phyloP scores from a whole-genome alignment of 768 basidiomycete genomes.

The Trametes maxima region DNA sequence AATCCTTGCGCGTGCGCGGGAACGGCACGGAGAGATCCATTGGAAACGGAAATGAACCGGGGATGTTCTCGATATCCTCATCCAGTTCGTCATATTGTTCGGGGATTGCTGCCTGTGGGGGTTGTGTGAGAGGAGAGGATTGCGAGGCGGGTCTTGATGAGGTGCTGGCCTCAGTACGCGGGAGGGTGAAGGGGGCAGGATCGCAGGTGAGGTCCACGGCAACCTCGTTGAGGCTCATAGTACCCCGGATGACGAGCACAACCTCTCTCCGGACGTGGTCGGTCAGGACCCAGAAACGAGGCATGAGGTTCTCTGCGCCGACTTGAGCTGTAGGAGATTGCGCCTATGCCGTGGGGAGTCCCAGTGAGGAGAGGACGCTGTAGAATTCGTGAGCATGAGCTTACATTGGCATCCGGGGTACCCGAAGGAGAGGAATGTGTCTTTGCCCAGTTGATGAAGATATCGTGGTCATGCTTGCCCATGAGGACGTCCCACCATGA shows the following conservation, averaged over 20 bases:
- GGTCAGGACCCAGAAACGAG: slow-evolving; percentile 84
- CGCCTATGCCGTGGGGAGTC: neutral
- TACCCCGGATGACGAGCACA: slow-evolving; percentile 66
- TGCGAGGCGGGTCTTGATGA: neutral
- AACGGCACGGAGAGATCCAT: slow-evolving; percentile 28
- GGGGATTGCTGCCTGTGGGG: neutral
- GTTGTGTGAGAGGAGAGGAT: neutral
- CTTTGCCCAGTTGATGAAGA: slow-evolving; percentile 65
- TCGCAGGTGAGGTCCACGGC: slow-evolving; percentile 87
- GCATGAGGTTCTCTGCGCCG: slow-evolving; percentile 71
- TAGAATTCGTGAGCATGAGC: neutral
- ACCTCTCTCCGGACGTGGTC: slow-evolving; percentile 76
- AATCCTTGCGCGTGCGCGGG: slow-evolving; percentile 12
- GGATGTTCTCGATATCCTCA: slow-evolving; percentile 31
- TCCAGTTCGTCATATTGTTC: slow-evolving; percentile 23
- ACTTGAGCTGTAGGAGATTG: slow-evolving; percentile 48
- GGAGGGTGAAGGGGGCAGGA: slow-evolving; percentile 53
- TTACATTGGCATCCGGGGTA: neutral
- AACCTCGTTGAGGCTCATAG: slow-evolving; percentile 86
- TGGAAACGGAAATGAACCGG: slow-evolving; percentile 33
- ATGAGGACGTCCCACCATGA: slow-evolving; percentile 86
- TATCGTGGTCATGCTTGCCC: slow-evolving; percentile 81
- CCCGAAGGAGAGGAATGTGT: slow-evolving; percentile 14
- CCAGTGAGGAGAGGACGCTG: neutral
- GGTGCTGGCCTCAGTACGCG: neutral